phyloP scores from a whole-genome alignment of 202 grass and related monocot genomes.

The Zizania palustris region DNA sequence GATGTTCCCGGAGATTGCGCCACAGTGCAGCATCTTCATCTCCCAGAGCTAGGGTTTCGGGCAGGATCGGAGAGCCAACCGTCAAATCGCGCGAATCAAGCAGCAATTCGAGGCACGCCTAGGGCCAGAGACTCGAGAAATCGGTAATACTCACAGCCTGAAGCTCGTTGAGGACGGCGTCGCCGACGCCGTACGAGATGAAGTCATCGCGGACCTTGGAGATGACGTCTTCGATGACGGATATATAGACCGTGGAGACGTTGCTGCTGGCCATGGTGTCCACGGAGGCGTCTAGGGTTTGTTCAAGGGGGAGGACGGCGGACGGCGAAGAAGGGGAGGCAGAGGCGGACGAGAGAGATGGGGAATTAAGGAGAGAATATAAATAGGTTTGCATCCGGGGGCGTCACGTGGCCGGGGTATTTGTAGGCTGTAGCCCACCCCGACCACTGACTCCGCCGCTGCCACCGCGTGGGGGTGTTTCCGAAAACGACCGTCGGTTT shows the following conservation, averaged over 20 bases:
- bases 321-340: not conserved
- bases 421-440: slow-evolving; percentile 31
- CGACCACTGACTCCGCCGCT: slow-evolving; percentile 11
- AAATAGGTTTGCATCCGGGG: slow-evolving; percentile 99
- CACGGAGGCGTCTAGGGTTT: slow-evolving; percentile 19
- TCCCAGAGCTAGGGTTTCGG: slow-evolving; percentile 82
- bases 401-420: slow-evolving; percentile 64
- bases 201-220: slow-evolving; percentile 85
- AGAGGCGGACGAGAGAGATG: slow-evolving; percentile 55
- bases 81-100: slow-evolving; percentile 37
- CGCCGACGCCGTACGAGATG: slow-evolving; percentile 71
- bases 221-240: slow-evolving; percentile 87
- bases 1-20: slow-evolving; percentile 68
- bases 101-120: slow-evolving; percentile 8
- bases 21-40: slow-evolving; percentile 93
- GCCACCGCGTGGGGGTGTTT: slow-evolving; percentile 25
- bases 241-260: slow-evolving; percentile 87
- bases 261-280: slow-evolving; percentile 65
- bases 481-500: not conserved
- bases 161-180: slow-evolving; percentile 82
- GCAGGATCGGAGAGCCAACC: slow-evolving; percentile 29
- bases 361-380: slow-evolving; percentile 87
- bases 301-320: not conserved
- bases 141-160: slow-evolving; percentile 65
- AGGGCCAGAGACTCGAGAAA: not conserved